A percentile compares a stretch with the other conserved stretches of the same genome.
Evolutionary conservation across 495 filamentous ascomycete species (phyloP).

Genomic region (Saxophila tyrrhenica): DNA sequence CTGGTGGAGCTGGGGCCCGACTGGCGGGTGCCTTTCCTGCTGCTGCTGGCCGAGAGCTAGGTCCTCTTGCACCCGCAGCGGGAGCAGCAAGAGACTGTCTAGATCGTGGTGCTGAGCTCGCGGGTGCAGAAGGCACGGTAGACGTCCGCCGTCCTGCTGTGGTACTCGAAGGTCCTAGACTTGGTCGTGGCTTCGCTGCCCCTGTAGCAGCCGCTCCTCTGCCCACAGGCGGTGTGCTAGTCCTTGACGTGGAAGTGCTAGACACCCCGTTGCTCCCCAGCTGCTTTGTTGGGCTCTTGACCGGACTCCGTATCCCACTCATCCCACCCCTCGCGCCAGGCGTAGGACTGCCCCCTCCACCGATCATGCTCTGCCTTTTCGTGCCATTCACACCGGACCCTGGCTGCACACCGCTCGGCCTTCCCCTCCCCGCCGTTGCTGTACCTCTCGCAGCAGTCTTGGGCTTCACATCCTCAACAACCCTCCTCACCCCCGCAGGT

Average conservation of each 20-base stretch:
- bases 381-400: constrained; percentile 15
- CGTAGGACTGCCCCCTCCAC: constrained; percentile 14
- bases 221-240: constrained; percentile 38
- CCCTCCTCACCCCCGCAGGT: constrained; percentile 43
- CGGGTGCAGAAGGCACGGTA: constrained; percentile 8
- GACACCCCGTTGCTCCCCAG: constrained; percentile 46
- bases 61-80: constrained; percentile 12
- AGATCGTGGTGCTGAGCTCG: constrained; percentile 24
- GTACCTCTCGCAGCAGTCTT: background rate
- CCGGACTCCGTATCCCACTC: constrained; percentile 49
- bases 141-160: constrained; percentile 7
- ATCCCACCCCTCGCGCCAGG: constrained; percentile 11
- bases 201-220: constrained; percentile 31
- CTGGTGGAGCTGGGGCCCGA: background rate
- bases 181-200: constrained; percentile 41
- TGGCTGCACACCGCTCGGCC: constrained; percentile 6
- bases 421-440: background rate
- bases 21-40: background rate
- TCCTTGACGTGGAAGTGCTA: constrained; percentile 45
- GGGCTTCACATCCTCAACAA: constrained; percentile 34
- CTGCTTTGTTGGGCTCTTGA: constrained; percentile 72
- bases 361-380: constrained; percentile 15
- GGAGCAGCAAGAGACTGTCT: constrained; percentile 23
- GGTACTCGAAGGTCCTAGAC: constrained; percentile 23
- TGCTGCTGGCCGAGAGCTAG: constrained; percentile 18